Evolutionary conservation across 1,139 yeast genomes (phyloP), one percentile per base, ranked within the genome.

Genomic region (Yamadazyma sp.): DNA sequence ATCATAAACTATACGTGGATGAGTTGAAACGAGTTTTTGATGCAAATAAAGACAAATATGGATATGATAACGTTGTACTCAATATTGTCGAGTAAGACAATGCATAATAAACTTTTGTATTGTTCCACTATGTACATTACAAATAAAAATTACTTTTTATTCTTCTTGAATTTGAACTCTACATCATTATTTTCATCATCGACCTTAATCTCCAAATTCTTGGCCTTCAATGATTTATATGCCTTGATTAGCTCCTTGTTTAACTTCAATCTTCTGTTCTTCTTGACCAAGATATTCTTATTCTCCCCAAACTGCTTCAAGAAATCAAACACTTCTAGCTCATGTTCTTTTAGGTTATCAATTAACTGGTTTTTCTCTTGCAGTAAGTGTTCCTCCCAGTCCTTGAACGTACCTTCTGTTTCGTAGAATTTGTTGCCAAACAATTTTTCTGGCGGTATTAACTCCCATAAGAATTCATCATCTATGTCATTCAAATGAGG

Each of bases 1-100:
- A 86, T 53, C 97, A 92, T 58, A 65, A 64, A 21, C 53, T 80
- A 28, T 92, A 92, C 56, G 74, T 85, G n/a, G 74, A 78, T 12
- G 89, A 80, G 43, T 64, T 94, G 50, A 62, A 70, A 46, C 64
- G 75, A 40, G 70, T 90, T 2, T 92, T 81, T 58, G 80, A 86
- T 33, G 83, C 78, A 11, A 78, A 90, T 55, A 87, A 83, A 57
- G 71, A 67, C 6, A 70, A 70, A 46, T 92, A 59, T 48, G 80
- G 81, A 1, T 73, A 72, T 45, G 71, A 67, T 9, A 71, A 73
- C 41, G 75, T 70, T 15, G 70, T 62, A 34, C 64, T 80, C 43
- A 70, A 69, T 38, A 73, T 75, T 36, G 70, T 65, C 27, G 80
- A 74, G 39, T 31, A 18, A 29, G 16, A 11, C 13, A 11, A 20